Conservation (phyloP, 73 alveolate species). For the Tetrahymena thermophila region DNA sequence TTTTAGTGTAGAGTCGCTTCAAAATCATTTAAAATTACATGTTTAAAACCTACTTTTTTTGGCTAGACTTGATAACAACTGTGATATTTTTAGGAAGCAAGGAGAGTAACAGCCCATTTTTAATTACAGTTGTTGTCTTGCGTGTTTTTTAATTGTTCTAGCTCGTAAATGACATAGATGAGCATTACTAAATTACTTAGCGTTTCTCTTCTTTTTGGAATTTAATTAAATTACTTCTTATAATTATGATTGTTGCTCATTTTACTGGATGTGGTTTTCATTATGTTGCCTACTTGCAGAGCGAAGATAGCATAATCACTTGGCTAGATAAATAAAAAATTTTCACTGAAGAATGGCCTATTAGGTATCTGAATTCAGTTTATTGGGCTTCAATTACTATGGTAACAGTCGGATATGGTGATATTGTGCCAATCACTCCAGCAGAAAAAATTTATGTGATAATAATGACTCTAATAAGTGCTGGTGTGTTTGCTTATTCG, state of each 20-base stretch:
- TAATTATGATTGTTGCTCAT: background rate
- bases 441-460: slow-evolving; percentile 8
- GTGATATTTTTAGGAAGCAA: background rate
- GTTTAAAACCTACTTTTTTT: background rate
- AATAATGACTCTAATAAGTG: background rate
- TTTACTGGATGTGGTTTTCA: background rate
- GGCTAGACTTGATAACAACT: background rate
- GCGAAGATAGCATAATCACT: background rate
- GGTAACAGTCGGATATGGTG: slow-evolving; percentile 41
- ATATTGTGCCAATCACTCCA: slow-evolving; percentile 21
- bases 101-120: background rate
- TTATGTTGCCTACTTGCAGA: background rate
- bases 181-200: background rate
- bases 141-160: background rate
- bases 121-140: background rate
- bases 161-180: background rate
- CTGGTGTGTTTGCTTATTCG: slow-evolving; percentile 31
- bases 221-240: background rate
- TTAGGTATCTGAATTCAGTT: slow-evolving; percentile 6
- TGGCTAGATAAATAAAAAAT: background rate
- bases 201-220: background rate
- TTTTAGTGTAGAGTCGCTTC: background rate
- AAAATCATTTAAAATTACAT: background rate
- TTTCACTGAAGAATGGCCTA: slow-evolving; percentile 10
- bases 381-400: slow-evolving; percentile 19